Conservation (phyloP, 306 rosid genomes). For the Vigna angularis region DNA sequence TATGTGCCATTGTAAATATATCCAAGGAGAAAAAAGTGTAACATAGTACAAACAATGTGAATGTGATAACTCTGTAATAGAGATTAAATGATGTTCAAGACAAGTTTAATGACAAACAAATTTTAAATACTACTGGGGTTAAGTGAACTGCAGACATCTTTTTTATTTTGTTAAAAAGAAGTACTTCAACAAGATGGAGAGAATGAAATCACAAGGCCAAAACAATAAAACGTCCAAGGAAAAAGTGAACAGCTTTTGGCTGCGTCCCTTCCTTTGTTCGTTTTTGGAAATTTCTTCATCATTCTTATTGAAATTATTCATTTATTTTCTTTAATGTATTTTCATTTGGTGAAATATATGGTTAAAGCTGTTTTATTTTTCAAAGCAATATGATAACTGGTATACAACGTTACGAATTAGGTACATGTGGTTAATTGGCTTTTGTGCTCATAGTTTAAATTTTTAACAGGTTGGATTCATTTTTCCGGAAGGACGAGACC, state of each 20-base stretch:
- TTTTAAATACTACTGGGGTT: too few species aligned
- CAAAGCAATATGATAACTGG: background rate
- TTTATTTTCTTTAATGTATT: background rate
- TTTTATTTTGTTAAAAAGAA: conserved; percentile 16
- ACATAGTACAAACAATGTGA: background rate
- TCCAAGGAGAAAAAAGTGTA: background rate
- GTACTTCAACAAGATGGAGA: background rate
- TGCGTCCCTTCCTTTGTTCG: background rate
- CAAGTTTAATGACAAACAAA: background rate
- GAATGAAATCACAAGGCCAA: conserved; percentile 7
- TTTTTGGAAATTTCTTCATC: background rate
- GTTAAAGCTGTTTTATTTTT: background rate
- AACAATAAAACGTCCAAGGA: background rate
- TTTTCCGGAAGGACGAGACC: conserved; percentile 57
- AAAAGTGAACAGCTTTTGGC: conserved; percentile 18
- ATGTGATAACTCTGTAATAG: background rate
- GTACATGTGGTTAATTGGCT: conserved; percentile 17
- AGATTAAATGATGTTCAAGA: background rate
- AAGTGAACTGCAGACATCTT: background rate
- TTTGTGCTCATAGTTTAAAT: conserved; percentile 15
- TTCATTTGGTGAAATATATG: background rate
- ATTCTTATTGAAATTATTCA: background rate
- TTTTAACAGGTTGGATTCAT: conserved; percentile 78
- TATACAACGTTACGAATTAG: background rate
- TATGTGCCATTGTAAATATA: background rate